These are phyloP conservation scores for Emmonsiellopsis sp. DNA, from an alignment of 2,329 filamentous ascomycete species.

Conservation along the genomic window DNA sequence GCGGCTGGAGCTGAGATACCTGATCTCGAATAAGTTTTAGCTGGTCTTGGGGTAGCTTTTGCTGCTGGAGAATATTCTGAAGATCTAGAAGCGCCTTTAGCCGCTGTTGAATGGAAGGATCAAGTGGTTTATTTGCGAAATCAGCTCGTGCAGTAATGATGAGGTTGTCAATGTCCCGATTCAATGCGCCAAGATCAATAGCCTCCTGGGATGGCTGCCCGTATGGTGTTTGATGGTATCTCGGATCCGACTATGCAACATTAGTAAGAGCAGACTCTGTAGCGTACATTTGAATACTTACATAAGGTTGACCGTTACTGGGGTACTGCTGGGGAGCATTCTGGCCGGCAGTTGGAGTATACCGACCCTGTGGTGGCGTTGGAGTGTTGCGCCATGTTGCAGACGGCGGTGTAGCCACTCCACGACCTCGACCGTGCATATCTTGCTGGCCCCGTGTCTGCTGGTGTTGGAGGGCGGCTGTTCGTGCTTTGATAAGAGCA, in stretches of 20 bases:
- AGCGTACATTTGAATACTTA: slow-evolving; percentile 8
- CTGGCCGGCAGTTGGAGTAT: slow-evolving; percentile 23
- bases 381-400: slow-evolving; percentile 58
- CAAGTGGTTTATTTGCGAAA: slow-evolving; percentile 66
- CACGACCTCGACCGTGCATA: slow-evolving; percentile 43
- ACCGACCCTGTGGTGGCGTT: slow-evolving; percentile 55
- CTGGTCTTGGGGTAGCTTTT: slow-evolving; percentile 70
- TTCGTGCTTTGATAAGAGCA: slow-evolving; percentile 75
- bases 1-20: slow-evolving; percentile 62
- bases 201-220: slow-evolving; percentile 25
- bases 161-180: slow-evolving; percentile 71
- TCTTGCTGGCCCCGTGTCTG: slow-evolving; percentile 48
- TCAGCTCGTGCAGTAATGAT: slow-evolving; percentile 65
- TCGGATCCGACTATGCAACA: background rate
- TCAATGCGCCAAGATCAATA: slow-evolving; percentile 60
- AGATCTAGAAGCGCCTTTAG: slow-evolving; percentile 79
- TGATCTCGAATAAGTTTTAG: slow-evolving; percentile 77
- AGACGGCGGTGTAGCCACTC: slow-evolving; percentile 43
- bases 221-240: slow-evolving; percentile 9
- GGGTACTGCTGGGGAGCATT: slow-evolving; percentile 21
- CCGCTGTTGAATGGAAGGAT: slow-evolving; percentile 66
- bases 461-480: slow-evolving; percentile 42
- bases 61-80: slow-evolving; percentile 67
- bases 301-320: slow-evolving; percentile 24
- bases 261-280: background rate